Evolutionary conservation across 257 asterid genomes (phyloP).

Genomic region (Lavandula angustifolia): DNA sequence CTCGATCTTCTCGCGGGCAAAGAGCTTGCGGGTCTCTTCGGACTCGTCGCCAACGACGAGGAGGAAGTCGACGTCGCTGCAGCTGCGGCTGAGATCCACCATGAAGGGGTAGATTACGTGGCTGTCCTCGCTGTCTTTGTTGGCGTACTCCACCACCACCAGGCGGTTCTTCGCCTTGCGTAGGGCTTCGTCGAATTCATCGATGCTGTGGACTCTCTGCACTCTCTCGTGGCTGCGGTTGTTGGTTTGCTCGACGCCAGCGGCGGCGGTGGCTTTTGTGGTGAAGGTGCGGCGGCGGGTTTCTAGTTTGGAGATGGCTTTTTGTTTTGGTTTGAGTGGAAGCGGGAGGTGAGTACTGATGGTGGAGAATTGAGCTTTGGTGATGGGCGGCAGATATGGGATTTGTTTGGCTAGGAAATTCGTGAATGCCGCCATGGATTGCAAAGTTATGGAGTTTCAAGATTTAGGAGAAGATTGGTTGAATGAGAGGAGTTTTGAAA

Average conservation of each 20-base stretch:
- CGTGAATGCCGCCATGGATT: constrained; percentile 63
- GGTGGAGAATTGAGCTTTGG: constrained; percentile 37
- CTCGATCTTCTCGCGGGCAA: constrained; percentile 67
- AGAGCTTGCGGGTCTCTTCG: constrained; percentile 60
- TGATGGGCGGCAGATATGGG: constrained; percentile 46
- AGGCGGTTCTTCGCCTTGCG: constrained; percentile 63
- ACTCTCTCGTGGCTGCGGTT: constrained; percentile 54
- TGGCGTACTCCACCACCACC: constrained; percentile 85
- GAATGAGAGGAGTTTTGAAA: neutral
- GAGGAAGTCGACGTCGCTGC: constrained; percentile 82
- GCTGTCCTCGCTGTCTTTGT: constrained; percentile 51
- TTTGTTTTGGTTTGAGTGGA: constrained; percentile 30
- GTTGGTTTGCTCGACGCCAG: constrained; percentile 48
- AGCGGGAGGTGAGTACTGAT: constrained; percentile 22
- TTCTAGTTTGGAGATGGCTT: neutral
- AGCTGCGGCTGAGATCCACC: constrained; percentile 84
- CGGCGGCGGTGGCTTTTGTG: constrained; percentile 47
- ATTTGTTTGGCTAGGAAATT: constrained; percentile 61
- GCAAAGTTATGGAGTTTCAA: neutral
- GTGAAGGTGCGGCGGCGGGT: neutral
- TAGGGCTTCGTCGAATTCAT: constrained; percentile 78
- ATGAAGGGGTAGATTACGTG: constrained; percentile 76
- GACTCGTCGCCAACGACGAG: constrained; percentile 92
- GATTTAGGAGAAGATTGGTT: neutral
- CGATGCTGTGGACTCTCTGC: constrained; percentile 54